Percentiles rank a stretch among this genome's conserved stretches.
Evolutionary conservation across 2,329 filamentous ascomycete genomes (phyloP).

Genomic region (Talaromyces sp.): DNA sequence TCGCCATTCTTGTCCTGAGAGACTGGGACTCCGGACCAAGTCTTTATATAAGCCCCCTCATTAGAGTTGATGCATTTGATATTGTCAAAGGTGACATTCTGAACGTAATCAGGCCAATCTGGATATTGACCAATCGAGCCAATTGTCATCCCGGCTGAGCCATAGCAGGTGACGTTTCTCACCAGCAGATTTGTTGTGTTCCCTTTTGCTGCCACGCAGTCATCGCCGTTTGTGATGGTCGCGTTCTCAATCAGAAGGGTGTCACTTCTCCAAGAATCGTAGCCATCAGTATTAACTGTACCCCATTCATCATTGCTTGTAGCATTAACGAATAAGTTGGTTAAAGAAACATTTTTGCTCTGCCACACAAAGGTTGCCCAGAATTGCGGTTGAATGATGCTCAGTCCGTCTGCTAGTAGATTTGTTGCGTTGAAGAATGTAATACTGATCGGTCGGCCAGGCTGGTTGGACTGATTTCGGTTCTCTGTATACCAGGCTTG

Average conservation of each 20-base stretch:
- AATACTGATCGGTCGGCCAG: conserved; percentile 47
- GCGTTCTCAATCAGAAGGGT: conserved; percentile 43
- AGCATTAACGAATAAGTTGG: conserved; percentile 48
- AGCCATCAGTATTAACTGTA: conserved; percentile 47
- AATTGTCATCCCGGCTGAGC: conserved; percentile 33
- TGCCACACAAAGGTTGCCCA: conserved; percentile 46
- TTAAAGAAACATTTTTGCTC: conserved; percentile 47
- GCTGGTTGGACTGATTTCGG: conserved; percentile 40
- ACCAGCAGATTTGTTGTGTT: conserved; percentile 37
- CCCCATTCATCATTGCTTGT: conserved; percentile 40
- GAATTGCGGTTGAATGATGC: conserved; percentile 46
- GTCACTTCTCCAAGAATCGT: conserved; percentile 47
- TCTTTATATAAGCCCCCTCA: conserved; percentile 21
- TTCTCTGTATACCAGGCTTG: conserved; percentile 55
- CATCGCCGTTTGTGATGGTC: conserved; percentile 31
- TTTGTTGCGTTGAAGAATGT: conserved; percentile 47
- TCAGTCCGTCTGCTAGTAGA: conserved; percentile 43
- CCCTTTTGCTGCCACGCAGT: conserved; percentile 37
- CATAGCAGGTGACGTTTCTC: conserved; percentile 33
- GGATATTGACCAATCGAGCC: conserved; percentile 36
- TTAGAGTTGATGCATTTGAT: conserved; percentile 14
- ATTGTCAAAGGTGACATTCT: conserved; percentile 35
- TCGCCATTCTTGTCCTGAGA: conserved; percentile 17
- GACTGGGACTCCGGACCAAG: conserved; percentile 17
- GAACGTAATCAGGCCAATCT: conserved; percentile 28